These are phyloP conservation scores for Cercophora sp. DNA, from an alignment of 495 filamentous ascomycete genomes.

Conservation along the genomic window DNA sequence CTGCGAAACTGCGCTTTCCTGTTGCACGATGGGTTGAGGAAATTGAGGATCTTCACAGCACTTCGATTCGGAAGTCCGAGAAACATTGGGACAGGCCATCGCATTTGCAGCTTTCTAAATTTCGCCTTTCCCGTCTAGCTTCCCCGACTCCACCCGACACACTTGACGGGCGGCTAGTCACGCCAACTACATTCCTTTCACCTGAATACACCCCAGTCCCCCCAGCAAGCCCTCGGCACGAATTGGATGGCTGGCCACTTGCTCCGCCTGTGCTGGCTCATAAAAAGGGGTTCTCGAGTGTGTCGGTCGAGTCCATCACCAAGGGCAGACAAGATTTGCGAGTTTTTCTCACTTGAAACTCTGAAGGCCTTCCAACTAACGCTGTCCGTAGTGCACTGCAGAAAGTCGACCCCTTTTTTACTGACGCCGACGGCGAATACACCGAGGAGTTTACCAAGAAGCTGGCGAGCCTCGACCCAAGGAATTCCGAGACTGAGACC, in stretches of 20 bases:
- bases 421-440: constrained; percentile 53
- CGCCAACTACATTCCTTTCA: constrained; percentile 8
- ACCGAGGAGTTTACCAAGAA: constrained; percentile 50
- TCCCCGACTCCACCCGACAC: constrained; percentile 15
- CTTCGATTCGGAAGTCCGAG: constrained; percentile 32
- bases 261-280: background rate
- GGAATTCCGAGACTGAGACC: constrained; percentile 49
- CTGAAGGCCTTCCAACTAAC: constrained; percentile 18
- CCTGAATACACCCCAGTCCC: constrained; percentile 28
- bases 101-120: constrained; percentile 4
- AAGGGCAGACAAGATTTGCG: constrained; percentile 15
- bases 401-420: constrained; percentile 61
- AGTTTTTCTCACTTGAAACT: no score
- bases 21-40: constrained; percentile 61
- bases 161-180: constrained; percentile 4
- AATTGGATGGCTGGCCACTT: constrained; percentile 1
- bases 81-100: constrained; percentile 12
- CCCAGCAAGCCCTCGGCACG: background rate
- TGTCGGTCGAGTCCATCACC: constrained; percentile 13
- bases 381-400: no score
- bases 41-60: constrained; percentile 54
- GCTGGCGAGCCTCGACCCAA: constrained; percentile 47
- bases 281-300: constrained; percentile 1
- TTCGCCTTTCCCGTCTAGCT: constrained; percentile 2
- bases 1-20: constrained; percentile 68